These are phyloP conservation scores for Leptographium galeiforme DNA, from an alignment of 2,329 filamentous ascomycete species.

Conservation along the genomic window DNA sequence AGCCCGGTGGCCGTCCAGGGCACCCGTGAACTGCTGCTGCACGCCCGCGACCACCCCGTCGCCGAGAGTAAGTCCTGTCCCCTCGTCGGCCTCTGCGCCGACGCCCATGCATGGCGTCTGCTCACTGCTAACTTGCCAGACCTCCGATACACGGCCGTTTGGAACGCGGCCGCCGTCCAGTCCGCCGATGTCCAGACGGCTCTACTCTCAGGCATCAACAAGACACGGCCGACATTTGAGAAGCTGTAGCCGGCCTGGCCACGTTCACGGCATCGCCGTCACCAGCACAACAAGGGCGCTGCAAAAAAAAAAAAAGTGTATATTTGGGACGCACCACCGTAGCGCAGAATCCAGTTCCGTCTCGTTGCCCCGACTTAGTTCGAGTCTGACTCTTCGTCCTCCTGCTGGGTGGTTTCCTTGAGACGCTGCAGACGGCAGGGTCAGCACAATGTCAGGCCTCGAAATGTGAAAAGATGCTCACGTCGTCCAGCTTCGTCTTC, in stretches of 20 bases:
- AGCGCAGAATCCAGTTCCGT: neutral
- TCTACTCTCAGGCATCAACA: constrained; percentile 62
- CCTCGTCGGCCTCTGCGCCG: neutral
- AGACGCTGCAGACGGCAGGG: constrained; percentile 12
- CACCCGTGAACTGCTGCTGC: constrained; percentile 79
- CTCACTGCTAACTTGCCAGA: constrained; percentile 24
- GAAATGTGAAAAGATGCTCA: constrained; percentile 22
- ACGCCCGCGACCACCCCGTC: constrained; percentile 63
- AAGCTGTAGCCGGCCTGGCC: constrained; percentile 47
- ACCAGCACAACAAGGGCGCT: neutral
- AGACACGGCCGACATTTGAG: constrained; percentile 67
- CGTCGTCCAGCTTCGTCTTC: constrained; percentile 56
- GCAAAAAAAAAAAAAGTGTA: neutral
- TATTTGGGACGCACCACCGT: neutral
- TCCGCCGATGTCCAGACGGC: constrained; percentile 63
- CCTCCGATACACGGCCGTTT: constrained; percentile 70
- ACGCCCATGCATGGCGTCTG: neutral
- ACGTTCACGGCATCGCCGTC: neutral
- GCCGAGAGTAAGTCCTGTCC: constrained; percentile 48
- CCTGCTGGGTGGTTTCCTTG: constrained; percentile 19
- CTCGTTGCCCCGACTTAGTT: constrained; percentile 2
- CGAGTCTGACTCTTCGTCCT: constrained; percentile 16
- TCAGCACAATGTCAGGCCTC: neutral
- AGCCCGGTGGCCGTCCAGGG: constrained; percentile 79
- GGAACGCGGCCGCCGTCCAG: constrained; percentile 78